Evolutionary conservation across 805 yeast genomes (phyloP), one percentile per base, ranked within the genome.

Genomic region (Candida yuanshanica): DNA sequence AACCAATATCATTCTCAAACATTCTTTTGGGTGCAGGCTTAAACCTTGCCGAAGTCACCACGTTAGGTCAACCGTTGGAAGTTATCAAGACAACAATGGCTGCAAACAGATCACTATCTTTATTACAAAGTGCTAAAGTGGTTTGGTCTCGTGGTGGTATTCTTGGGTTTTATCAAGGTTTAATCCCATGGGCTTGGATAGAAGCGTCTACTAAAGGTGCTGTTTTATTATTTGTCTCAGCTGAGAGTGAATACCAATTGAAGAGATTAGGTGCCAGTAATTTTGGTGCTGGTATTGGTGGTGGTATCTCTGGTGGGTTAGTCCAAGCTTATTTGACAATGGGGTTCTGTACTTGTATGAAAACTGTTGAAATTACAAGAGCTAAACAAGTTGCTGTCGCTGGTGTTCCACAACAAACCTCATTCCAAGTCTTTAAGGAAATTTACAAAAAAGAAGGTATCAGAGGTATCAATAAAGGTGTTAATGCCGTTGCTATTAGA

Each of bases 171-270:
- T 93, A 90, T 67, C 99, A 93, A 65, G 99, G 99, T 24, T 73
- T 93, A 60, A 90, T 91, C 50, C 99, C 99, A 36, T 93, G 99
- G 99, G 99, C 98, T 7, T 90, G 98, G 97, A 85, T 93, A 53
- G 99, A 91, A 66, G 99, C 96, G 9, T 85, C 96, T n/a, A 93
- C 99, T 27, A 93, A 93, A 64, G 99, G 99, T 62, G 97, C 98
- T 5, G 96, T 90, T 7, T 71, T 93, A 42, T 72, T 93, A 52
- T 93, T 93, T 56, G 96, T 89, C 25, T 83, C 95, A 35, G 80
- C 95, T 35, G 98, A 93, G 61, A 85, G 89, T 39, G 98, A 93
- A 65, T 87, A 86, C 63, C 75, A 74, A 37, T 78, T 81, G 54
- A 80, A 73, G 56, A 64, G 62, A 25, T 45, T 82, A 17, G 95